These are phyloP conservation scores for Pochonia chlamydosporia DNA, from an alignment of 2,329 filamentous ascomycete genomes.

Conservation along the genomic window DNA sequence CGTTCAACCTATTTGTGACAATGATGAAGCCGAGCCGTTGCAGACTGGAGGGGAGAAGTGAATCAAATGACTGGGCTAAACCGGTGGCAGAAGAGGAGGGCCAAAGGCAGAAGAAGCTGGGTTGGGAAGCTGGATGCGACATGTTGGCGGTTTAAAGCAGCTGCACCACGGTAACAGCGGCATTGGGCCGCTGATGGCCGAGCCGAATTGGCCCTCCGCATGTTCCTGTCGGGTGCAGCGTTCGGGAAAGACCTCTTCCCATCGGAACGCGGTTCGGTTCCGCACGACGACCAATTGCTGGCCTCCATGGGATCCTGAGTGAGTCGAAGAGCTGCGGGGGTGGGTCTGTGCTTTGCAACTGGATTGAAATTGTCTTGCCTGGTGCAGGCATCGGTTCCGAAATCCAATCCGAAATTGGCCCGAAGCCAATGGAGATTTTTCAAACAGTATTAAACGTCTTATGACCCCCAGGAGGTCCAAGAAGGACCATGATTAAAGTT, in stretches of 20 bases:
- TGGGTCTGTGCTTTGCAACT: no score
- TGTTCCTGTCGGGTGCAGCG: conserved; percentile 1
- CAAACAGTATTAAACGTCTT: no score
- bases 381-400: not conserved
- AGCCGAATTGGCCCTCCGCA: conserved; percentile 1
- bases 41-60: no score
- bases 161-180: no score
- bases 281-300: not conserved
- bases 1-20: no score
- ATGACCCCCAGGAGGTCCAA: no score
- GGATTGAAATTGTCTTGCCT: no score
- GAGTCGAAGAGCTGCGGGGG: not conserved
- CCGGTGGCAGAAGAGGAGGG: not conserved
- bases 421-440: no score
- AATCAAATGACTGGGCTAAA: no score
- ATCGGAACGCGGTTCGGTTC: conserved; percentile 6
- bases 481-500: no score
- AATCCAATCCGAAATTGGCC: not conserved
- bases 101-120: not conserved
- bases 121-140: not conserved
- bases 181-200: conserved; percentile 8
- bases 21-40: no score
- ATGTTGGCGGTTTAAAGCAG: not conserved
- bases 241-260: conserved; percentile 6
- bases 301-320: not conserved